Evolutionary conservation across 2,329 filamentous ascomycete species (phyloP).

Genomic region (Chaetomium sp.): DNA sequence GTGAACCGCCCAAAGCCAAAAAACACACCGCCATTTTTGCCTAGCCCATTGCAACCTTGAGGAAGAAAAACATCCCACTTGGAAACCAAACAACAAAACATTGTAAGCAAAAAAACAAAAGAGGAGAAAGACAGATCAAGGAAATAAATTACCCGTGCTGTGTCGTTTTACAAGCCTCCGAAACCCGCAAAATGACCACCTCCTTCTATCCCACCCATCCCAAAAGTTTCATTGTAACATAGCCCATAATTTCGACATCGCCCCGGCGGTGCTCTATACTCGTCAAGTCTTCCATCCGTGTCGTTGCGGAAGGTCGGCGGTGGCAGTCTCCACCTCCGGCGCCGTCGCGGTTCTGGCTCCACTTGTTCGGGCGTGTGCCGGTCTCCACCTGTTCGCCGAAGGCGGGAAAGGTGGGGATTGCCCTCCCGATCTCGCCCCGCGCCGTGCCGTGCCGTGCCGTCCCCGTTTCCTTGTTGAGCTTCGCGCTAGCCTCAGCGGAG

Average conservation of each 20-base stretch:
- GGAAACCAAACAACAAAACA: neutral
- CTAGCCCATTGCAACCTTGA: neutral
- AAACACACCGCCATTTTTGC: neutral
- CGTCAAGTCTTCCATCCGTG: neutral
- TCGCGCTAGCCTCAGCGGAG: neutral
- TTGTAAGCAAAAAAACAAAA: neutral
- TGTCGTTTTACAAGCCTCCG: neutral
- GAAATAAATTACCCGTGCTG: neutral
- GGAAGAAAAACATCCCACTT: neutral
- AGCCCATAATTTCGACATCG: neutral
- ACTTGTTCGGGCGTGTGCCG: neutral
- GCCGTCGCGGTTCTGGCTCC: neutral
- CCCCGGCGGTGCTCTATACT: no score
- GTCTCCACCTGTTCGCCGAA: neutral
- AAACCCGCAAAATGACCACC: conserved; percentile 1
- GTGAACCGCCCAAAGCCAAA: neutral
- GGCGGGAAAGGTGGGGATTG: conserved; percentile 8
- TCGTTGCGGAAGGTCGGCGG: neutral
- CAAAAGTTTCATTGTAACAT: neutral
- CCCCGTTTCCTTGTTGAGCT: conserved; percentile 1
- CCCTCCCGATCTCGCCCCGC: conserved; percentile 1
- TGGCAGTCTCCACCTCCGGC: neutral
- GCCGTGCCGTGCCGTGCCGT: conserved; percentile 18
- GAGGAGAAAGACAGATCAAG: neutral
- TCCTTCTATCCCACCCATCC: conserved; percentile 10